Evolutionary conservation across 176 grass and related monocot species (phyloP).

Genomic region (Tillandsia leiboldiana): DNA sequence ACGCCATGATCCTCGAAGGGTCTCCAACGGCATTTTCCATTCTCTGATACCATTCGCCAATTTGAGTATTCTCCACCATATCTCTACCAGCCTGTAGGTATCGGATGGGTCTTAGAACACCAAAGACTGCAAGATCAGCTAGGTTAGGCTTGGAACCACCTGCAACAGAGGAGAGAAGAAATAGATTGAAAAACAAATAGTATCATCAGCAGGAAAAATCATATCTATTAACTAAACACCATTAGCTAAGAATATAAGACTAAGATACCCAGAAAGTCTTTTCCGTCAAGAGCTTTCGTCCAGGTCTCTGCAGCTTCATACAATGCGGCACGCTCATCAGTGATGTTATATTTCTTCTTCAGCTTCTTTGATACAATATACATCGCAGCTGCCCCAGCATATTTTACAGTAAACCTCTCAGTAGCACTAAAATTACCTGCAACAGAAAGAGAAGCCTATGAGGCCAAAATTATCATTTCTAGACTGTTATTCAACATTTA

Average conservation of each 20-base stretch:
- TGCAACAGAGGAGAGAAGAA: conserved; percentile 8
- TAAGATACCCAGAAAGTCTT: conserved; percentile 65
- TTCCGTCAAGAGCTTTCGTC: conserved; percentile 68
- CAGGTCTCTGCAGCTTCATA: conserved; percentile 79
- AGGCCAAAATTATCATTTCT: neutral
- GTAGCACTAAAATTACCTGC: conserved; percentile 84
- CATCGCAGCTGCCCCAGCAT: conserved; percentile 84
- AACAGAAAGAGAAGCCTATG: neutral
- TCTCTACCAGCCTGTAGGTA: conserved; percentile 73
- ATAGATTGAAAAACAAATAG: neutral
- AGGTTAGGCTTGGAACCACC: conserved; percentile 89
- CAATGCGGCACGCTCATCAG: conserved; percentile 67
- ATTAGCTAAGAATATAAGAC: neutral
- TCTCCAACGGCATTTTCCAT: conserved; percentile 85
- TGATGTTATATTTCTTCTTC: conserved; percentile 89
- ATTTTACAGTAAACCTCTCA: conserved; percentile 74
- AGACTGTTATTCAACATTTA: neutral
- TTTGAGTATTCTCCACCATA: conserved; percentile 81
- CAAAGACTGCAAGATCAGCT: conserved; percentile 84
- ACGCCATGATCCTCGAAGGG: conserved; percentile 47
- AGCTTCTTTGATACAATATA: conserved; percentile 91
- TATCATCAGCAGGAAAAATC: neutral
- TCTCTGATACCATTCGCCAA: conserved; percentile 75
- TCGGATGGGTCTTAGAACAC: conserved; percentile 82
- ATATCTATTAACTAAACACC: neutral